Percentiles rank a stretch among this genome's conserved stretches.
Evolutionary conservation across 352 stramenopile species (phyloP).

Genomic region (Blastocystis sp.): DNA sequence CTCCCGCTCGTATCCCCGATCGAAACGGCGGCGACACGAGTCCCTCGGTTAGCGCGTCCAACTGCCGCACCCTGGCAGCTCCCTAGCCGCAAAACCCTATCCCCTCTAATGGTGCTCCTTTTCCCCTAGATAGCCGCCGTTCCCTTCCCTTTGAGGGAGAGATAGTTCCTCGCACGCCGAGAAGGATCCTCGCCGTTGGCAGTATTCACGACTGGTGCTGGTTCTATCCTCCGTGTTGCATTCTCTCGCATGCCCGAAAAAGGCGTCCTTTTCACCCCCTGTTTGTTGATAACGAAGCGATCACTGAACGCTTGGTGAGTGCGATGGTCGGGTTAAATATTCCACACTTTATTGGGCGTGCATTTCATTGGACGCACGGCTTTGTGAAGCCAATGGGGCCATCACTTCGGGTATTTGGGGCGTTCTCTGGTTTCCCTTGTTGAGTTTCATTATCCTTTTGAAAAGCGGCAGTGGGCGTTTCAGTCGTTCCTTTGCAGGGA

Average conservation of each 20-base stretch:
- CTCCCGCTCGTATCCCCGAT: not conserved
- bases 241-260: not conserved
- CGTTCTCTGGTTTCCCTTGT: not conserved
- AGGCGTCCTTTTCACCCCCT: not conserved
- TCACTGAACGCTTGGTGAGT: not conserved
- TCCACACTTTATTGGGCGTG: not conserved
- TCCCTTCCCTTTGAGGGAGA: too few relatives aligned
- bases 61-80: too few relatives aligned
- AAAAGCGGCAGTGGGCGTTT: constrained; percentile 66
- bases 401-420: not conserved
- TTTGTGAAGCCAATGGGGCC: not conserved
- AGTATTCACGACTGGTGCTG: too few relatives aligned
- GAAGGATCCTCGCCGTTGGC: too few relatives aligned
- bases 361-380: not conserved
- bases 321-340: not conserved
- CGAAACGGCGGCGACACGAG: not conserved
- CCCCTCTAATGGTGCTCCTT: too few relatives aligned
- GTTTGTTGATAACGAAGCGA: not conserved
- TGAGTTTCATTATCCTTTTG: constrained; percentile 66
- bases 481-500: constrained; percentile 20
- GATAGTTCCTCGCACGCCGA: too few relatives aligned
- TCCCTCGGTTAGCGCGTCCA: not conserved
- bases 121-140: too few relatives aligned
- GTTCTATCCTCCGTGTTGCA: not conserved
- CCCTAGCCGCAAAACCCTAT: too few relatives aligned